Evolutionary conservation across 371 early-diverging fungal genomes (phyloP), one percentile per base, ranked within the genome.

Genomic region (Funneliformis caledonium): DNA sequence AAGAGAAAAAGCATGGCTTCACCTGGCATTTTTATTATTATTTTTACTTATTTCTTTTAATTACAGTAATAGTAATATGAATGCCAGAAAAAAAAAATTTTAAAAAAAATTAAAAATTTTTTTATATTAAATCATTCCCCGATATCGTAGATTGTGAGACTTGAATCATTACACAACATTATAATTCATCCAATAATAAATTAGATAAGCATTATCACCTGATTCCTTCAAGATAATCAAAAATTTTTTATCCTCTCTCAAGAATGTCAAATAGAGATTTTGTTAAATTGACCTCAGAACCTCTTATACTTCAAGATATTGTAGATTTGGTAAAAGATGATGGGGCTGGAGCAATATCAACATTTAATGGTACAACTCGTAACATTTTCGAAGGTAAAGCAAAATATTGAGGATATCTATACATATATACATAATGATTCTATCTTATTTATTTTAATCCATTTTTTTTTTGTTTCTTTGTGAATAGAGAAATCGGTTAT

Each of bases 1-100:
- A 98, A 95, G 80, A 98, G 87, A 85, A 96, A 98, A 61, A 95
- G 88, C 83, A 95, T 85, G 26, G 94, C 92, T 83, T 92, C 92
- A 72, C 89, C 90, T 68, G 90, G 86, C 95, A 94, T 50, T 50
- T 50, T 50, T 2, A 12, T 12, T 50, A 2, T 48, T 11, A 1
- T 48, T 48, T 48, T 48, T 8, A 16, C 16, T 52, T 2, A 52
- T 12, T 52, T 52, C 14, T 52, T 52, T 50, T 2, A 50, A 50
- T 11, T 12, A 50, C 14, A 26, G 26, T 12, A 10, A 12, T 11
- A 12, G 50, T 11, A 37, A 12, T 52, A 52, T 52, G 37, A 37
- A 37, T 37, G 37, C 14, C 56, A 16, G 5, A 52, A 52, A 52
- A 50, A 50, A 50, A 50, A 47, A 47, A 47, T 0, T 26, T 26